Percentiles rank a stretch among this genome's conserved stretches.
Conservation (phyloP, 768 basidiomycete species). For the Rhodotorula diobovata region DNA sequence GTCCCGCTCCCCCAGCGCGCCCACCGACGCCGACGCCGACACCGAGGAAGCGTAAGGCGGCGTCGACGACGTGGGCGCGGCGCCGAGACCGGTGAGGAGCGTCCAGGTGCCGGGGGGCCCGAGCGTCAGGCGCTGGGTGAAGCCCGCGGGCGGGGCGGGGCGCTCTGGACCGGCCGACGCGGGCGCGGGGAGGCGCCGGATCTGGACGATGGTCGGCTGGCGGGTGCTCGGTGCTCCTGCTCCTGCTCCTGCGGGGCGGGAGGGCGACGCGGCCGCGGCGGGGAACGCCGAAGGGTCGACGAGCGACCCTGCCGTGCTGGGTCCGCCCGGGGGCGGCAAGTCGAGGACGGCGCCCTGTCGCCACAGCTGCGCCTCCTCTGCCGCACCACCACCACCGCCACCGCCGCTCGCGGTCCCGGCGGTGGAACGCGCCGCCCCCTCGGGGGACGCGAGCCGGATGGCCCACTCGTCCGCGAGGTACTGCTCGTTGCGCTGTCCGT, state of each 20-base stretch:
- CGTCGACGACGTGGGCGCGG: no score
- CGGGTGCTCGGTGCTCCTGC: background rate
- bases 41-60: no score
- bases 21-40: background rate
- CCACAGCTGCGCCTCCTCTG: conserved; percentile 10
- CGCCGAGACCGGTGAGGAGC: conserved; percentile 29
- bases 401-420: background rate
- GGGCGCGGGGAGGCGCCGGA: background rate
- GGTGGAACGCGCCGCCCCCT: no score
- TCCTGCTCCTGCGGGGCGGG: background rate
- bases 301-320: background rate
- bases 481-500: conserved; percentile 37
- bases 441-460: conserved; percentile 9
- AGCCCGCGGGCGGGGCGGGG: conserved; percentile 8
- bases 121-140: conserved; percentile 32
- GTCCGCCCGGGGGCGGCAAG: background rate
- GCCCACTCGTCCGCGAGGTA: conserved; percentile 41
- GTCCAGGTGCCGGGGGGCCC: conserved; percentile 15
- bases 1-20: background rate
- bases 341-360: conserved; percentile 30
- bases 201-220: conserved; percentile 21
- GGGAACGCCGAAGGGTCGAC: conserved; percentile 18
- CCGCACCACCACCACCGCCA: background rate
- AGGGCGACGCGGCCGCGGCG: conserved; percentile 11
- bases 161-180: background rate